These are phyloP conservation scores for Pelargonium cotyledonis DNA, from an alignment of 441 rosid genomes.

Conservation along the genomic window DNA sequence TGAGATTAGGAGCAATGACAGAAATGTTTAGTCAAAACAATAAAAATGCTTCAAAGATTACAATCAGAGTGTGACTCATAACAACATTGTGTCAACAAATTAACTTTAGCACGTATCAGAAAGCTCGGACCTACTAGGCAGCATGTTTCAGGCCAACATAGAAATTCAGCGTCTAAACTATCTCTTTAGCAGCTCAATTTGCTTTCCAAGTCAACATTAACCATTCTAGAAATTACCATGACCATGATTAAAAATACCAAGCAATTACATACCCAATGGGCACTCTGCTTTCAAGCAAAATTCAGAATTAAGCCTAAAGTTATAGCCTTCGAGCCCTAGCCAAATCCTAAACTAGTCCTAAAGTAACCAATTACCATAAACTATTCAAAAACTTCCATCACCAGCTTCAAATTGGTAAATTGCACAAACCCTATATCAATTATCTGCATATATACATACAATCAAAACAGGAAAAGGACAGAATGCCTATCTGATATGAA, in stretches of 20 bases:
- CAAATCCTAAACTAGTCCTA: slow-evolving; percentile 1
- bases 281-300: background rate
- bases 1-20: too few species aligned
- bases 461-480: background rate
- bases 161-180: too few species aligned
- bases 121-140: background rate
- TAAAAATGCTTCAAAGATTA: too few species aligned
- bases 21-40: too few species aligned
- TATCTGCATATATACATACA: background rate
- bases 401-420: background rate
- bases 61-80: too few species aligned
- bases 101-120: too few species aligned
- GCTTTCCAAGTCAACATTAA: background rate
- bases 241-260: too few species aligned
- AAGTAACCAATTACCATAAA: background rate
- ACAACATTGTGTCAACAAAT: too few species aligned
- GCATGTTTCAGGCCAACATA: background rate
- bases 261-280: background rate
- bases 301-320: background rate
- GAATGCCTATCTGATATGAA: background rate
- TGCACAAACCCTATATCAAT: background rate
- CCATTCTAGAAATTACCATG: too few species aligned
- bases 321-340: background rate
- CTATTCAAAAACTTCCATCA: background rate
- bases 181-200: background rate